Evolutionary conservation across 345 rosid species (phyloP), one percentile per base, ranked within the genome.

Genomic region (Gossypium bickii): DNA sequence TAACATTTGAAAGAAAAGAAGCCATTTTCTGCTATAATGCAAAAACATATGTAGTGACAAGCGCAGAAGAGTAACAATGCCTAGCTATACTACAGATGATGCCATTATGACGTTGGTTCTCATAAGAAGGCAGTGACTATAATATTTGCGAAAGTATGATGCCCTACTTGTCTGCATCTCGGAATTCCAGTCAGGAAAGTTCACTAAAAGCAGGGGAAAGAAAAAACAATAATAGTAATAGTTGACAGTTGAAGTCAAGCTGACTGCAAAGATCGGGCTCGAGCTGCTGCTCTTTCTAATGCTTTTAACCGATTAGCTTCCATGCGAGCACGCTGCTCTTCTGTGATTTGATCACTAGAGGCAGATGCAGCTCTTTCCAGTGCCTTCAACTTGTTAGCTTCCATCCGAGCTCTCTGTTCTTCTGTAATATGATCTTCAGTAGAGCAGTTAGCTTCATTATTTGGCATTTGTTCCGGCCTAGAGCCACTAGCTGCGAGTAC

Each of bases 271-370:
- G 60, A 43, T 44, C 41, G 66, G 64, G 86, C 80, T 63, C 90
- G 83, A 76, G 89, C 82, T 56, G 88, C 93, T 72, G 97, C 98
- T 82, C 79, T 84, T 79, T 93, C 94, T 3, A 91, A 76, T 57
- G 99, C 98, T 80, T 88, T 95, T 76, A 88, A 71, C 82, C 94
- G 86, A 80, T 86, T 93, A 73, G 89, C 88, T 86, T 91, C 97
- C 89, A 93, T 95, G 2, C 99, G 96, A 76, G 87, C 78, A 78
- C 76, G 88, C 85, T 93, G 97, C 76, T 88, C 97, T 24, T 89
- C 97, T 0, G 98, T 86, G 29, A 95, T 73, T 55, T 48, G 53
- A 70, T 78, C 80, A 34, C 49, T 52, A 61, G 81, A 69, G 73
- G 60, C 76, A 59, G 60, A 74, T 55, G 87, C 89, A 78, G 91